Conservation (phyloP, 805 yeast species). For the Suhomyces sp. region DNA sequence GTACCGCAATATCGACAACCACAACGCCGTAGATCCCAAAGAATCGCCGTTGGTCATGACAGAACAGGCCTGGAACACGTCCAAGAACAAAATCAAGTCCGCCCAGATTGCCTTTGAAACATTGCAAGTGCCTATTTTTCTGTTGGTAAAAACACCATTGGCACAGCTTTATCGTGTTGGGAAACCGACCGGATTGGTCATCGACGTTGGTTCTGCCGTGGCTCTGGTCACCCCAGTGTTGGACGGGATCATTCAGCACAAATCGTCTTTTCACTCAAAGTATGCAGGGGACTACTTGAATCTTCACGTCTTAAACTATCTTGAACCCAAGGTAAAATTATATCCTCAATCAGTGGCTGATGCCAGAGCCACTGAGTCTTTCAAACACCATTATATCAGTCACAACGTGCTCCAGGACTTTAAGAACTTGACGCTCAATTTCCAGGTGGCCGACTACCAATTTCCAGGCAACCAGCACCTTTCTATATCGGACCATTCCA, state of each 20-base stretch:
- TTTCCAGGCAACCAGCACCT: slow-evolving; percentile 54
- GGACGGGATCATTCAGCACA: slow-evolving; percentile 68
- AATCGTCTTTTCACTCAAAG: slow-evolving; percentile 62
- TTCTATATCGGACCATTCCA: slow-evolving; percentile 45
- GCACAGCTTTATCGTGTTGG: slow-evolving; percentile 79
- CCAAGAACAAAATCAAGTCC: slow-evolving; percentile 52
- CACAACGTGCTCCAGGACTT: slow-evolving; percentile 35
- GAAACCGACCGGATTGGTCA: slow-evolving; percentile 70
- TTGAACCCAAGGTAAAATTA: too few species aligned
- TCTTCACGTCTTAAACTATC: slow-evolving; percentile 53
- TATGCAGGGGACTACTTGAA: slow-evolving; percentile 86
- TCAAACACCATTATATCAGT: slow-evolving; percentile 35
- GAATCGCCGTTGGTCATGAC: slow-evolving; percentile 67
- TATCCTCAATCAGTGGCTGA: too few species aligned
- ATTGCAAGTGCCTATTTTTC: slow-evolving; percentile 71
- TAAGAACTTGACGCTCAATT: slow-evolving; percentile 23
- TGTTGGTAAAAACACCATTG: slow-evolving; percentile 71
- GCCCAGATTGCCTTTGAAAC: slow-evolving; percentile 74
- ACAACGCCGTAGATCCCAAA: slow-evolving; percentile 42
- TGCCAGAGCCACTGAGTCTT: slow-evolving; percentile 32
- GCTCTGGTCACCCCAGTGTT: slow-evolving; percentile 72
- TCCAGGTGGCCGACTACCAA: slow-evolving; percentile 44
- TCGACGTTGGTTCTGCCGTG: slow-evolving; percentile 74
- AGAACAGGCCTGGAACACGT: slow-evolving; percentile 69
- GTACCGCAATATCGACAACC: slow-evolving; percentile 46